phyloP scores from a whole-genome alignment of 805 yeast genomes.

The Pichia paraexigua region DNA sequence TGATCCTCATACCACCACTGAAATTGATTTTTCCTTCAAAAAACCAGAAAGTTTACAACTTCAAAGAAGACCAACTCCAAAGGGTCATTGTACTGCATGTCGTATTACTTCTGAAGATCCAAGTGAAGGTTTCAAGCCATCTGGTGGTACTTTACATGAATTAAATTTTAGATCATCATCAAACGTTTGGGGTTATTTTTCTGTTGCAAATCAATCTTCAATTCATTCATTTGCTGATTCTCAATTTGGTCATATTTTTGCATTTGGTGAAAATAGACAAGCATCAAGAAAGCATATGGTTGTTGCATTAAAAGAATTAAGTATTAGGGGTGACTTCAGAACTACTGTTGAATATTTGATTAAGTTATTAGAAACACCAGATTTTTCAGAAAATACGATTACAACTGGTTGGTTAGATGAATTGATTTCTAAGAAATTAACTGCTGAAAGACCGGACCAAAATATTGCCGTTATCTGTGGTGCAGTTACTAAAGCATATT shows the following conservation, averaged over 20 bases:
- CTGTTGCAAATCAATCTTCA: constrained; percentile 92
- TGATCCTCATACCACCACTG: constrained; percentile 87
- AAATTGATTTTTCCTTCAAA: constrained; percentile 84
- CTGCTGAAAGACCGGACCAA: constrained; percentile 96
- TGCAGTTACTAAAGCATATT: constrained; percentile 92
- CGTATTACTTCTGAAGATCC: constrained; percentile 99
- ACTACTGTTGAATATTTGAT: constrained; percentile 97
- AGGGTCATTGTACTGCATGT: constrained; percentile 98
- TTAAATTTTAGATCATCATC: constrained; percentile 94
- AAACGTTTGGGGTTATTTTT: constrained; percentile 99
- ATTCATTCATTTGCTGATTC: constrained; percentile 98
- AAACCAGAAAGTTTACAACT: constrained; percentile 60
- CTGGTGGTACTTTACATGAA: constrained; percentile 94
- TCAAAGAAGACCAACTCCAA: constrained; percentile 91
- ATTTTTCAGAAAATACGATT: constrained; percentile 90
- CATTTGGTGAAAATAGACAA: constrained; percentile 97
- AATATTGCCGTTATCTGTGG: constrained; percentile 91
- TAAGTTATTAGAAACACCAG: constrained; percentile 91
- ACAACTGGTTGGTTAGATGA: constrained; percentile 99
- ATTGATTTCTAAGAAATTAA: constrained; percentile 82
- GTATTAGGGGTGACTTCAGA: constrained; percentile 97
- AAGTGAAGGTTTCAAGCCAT: constrained; percentile 98
- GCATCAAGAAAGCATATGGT: constrained; percentile 99
- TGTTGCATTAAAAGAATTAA: constrained; percentile 91
- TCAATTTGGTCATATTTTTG: constrained; percentile 98